phyloP scores from a whole-genome alignment of 1,284 basidiomycete genomes.

The Moniliella sp. region DNA sequence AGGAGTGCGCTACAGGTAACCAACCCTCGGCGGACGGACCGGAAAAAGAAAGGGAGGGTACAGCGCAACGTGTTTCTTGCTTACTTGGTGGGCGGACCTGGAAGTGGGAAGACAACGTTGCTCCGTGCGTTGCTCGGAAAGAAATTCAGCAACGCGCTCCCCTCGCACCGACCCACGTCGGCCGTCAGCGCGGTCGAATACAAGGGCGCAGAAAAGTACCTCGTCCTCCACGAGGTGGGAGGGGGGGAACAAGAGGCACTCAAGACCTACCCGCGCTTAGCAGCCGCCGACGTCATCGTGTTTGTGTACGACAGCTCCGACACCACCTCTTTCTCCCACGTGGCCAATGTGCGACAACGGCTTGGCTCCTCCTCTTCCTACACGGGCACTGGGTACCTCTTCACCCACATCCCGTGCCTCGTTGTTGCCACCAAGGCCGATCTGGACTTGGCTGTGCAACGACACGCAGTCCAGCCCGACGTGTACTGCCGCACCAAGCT shows the following conservation, averaged over 20 bases:
- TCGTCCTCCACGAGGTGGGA: slow-evolving; percentile 33
- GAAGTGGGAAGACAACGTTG: slow-evolving; percentile 77
- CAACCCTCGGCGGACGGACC: slow-evolving; percentile 38
- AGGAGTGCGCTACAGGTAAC: slow-evolving; percentile 25
- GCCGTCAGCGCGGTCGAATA: slow-evolving; percentile 91
- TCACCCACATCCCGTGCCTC: slow-evolving; percentile 69
- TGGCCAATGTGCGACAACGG: slow-evolving; percentile 80
- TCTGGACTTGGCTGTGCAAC: slow-evolving; percentile 74
- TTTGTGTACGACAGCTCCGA: slow-evolving; percentile 93
- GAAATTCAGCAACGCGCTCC: slow-evolving; percentile 42
- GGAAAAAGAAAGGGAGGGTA: slow-evolving; percentile 43
- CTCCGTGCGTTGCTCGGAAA: slow-evolving; percentile 67
- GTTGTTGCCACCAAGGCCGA: slow-evolving; percentile 99
- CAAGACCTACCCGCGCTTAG: slow-evolving; percentile 70
- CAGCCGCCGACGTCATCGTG: slow-evolving; percentile 74
- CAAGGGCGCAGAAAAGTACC: slow-evolving; percentile 78
- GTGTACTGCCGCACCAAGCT: slow-evolving; percentile 47
- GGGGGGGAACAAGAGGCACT: slow-evolving; percentile 77
- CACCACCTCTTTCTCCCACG: slow-evolving; percentile 94
- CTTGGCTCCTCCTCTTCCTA: slow-evolving; percentile 44
- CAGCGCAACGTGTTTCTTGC: slow-evolving; percentile 38
- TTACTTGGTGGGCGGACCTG: slow-evolving; percentile 81
- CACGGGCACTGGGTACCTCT: not conserved
- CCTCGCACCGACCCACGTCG: slow-evolving; percentile 58
- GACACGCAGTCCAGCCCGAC: slow-evolving; percentile 94